These are phyloP conservation scores for Colletotrichum sidae DNA, from an alignment of 2,329 filamentous ascomycete species.

Conservation along the genomic window DNA sequence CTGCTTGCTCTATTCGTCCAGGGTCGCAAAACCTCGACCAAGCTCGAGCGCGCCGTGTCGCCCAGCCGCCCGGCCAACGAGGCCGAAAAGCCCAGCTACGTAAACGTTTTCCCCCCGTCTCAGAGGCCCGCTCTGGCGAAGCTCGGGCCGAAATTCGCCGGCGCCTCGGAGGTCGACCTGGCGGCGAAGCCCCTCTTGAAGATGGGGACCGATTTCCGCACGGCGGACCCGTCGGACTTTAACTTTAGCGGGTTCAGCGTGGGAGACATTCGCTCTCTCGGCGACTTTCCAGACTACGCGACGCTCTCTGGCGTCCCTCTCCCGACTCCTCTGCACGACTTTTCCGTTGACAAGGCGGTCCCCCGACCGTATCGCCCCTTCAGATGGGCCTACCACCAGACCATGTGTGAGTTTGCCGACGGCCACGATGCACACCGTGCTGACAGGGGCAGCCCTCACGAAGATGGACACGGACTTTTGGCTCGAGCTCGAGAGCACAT, in stretches of 20 bases:
- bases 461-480: constrained; percentile 88
- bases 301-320: constrained; percentile 79
- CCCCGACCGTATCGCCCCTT: constrained; percentile 85
- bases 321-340: constrained; percentile 71
- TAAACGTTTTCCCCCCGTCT: constrained; percentile 43
- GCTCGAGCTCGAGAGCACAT: constrained; percentile 86
- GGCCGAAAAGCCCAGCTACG: constrained; percentile 39
- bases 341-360: constrained; percentile 75
- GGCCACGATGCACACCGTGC: not conserved
- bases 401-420: constrained; percentile 77
- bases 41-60: constrained; percentile 10
- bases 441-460: constrained; percentile 68
- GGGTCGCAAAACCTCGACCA: not conserved
- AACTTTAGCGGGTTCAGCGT: constrained; percentile 78
- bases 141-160: constrained; percentile 17
- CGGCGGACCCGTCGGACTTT: constrained; percentile 53
- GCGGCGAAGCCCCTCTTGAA: constrained; percentile 43
- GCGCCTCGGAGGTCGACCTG: constrained; percentile 31
- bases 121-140: constrained; percentile 38
- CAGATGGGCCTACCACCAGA: constrained; percentile 88
- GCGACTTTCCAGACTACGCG: constrained; percentile 84
- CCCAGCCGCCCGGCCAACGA: not conserved
- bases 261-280: constrained; percentile 75
- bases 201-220: constrained; percentile 49
- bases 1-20: constrained; percentile 4